Base-by-base conservation (phyloP, 345 rosid genomes). In the Acer saccharum region DNA sequence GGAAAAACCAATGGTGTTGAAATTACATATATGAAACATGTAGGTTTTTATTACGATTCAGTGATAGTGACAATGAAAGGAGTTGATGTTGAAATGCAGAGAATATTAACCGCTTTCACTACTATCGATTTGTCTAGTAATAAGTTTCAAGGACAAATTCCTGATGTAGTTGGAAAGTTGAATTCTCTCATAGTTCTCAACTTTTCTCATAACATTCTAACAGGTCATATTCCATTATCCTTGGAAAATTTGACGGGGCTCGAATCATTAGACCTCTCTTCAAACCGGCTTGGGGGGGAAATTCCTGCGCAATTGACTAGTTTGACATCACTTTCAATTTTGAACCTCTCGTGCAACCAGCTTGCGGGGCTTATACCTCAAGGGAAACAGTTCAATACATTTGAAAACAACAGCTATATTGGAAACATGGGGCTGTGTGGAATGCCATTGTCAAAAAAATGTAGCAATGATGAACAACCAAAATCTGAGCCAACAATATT, bases 51-150 rank as follows among this genome's bases (percentile, higher is more conserved):
- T 18, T 16, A 16, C 0, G 8, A 55, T 14, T 14, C 6, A 1
- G 60, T 55, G 58, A 52, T 6, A 4, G 44, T 41, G 44, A 41
- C 44, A 41, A 7, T 17, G 61, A 7, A 55, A 55, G 9, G 9
- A 55, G 21, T 55, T 55, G 61, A 16, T 1, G 7, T 10, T 55
- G 18, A 1, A 55, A 2, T 72, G 3, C 27, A 9, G 50, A 66
- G 25, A 68, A 76, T 76, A 12, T 20, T 48, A 4, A 39, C 20
- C 11, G 9, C 32, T 41, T 55, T 80, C 13, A 27, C 41, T 1
- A 44, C 69, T 1, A 41, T 73, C 14, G 75, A 81, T 69, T 73
- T 81, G 41, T 77, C 78, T 4, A 68, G 21, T 18, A 57, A 57
- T 10, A 5, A 57, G 62, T n/a, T 57, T 57, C 9, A 17, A 4